These are phyloP conservation scores for Stachybotrys chartarum DNA, from an alignment of 2,329 filamentous ascomycete genomes.

Conservation along the genomic window DNA sequence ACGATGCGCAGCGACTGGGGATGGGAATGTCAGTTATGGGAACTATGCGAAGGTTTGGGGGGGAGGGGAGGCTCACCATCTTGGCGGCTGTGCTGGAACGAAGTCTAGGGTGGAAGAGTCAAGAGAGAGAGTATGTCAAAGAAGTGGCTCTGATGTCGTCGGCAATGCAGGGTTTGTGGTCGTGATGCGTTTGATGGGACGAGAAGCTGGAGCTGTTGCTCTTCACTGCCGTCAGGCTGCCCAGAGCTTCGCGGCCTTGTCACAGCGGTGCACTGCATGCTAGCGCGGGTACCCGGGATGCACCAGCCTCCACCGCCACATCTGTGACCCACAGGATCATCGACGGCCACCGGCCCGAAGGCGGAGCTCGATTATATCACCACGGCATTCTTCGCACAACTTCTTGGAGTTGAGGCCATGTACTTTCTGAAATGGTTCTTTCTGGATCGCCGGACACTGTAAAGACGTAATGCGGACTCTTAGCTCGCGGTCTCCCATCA, in stretches of 20 bases:
- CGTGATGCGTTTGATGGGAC: background rate
- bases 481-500: slow-evolving; percentile 45
- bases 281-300: background rate
- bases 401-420: background rate
- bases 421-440: background rate
- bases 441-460: background rate
- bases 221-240: slow-evolving; percentile 13
- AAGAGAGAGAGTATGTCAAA: no score
- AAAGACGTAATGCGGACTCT: slow-evolving; percentile 28
- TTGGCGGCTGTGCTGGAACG: slow-evolving; percentile 20
- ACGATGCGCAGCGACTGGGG: slow-evolving; percentile 81
- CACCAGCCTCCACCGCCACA: slow-evolving; percentile 1
- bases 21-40: background rate
- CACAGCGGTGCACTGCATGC: background rate
- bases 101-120: background rate
- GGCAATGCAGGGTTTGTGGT: slow-evolving; percentile 3
- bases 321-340: background rate
- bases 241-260: slow-evolving; percentile 17
- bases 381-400: background rate
- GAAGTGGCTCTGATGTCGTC: background rate
- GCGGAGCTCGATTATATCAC: background rate
- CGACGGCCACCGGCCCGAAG: background rate
- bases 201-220: slow-evolving; percentile 7
- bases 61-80: slow-evolving; percentile 36
- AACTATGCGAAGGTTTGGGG: slow-evolving; percentile 4